Percentiles rank a stretch among this genome's conserved stretches.
Conservation (phyloP, 73 alveolate species). For the Strombidium stylifer region DNA sequence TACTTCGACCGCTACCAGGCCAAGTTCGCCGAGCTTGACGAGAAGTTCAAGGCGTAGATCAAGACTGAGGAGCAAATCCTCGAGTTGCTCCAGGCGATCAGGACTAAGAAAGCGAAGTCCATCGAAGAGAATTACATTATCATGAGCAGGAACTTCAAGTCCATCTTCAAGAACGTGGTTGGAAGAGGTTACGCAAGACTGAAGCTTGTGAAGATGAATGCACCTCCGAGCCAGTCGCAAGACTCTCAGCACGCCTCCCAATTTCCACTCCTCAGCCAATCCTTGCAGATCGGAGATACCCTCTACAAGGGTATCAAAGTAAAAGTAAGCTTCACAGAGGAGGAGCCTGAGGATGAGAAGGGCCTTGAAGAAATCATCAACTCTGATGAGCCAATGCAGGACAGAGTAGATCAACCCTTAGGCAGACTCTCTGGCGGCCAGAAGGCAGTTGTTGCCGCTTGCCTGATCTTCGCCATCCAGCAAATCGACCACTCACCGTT, state of each 20-base stretch:
- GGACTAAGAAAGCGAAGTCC: constrained; percentile 74
- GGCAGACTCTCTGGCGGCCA: constrained; percentile 89
- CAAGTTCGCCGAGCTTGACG: constrained; percentile 63
- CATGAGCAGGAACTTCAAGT: constrained; percentile 64
- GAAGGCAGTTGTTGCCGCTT: constrained; percentile 96
- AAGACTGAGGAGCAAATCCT: constrained; percentile 72
- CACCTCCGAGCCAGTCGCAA: constrained; percentile 24
- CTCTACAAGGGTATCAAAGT: constrained; percentile 41
- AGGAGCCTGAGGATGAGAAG: constrained; percentile 30
- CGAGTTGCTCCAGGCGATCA: constrained; percentile 62
- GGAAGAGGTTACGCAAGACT: constrained; percentile 78
- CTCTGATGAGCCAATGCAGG: no score
- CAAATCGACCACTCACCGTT: constrained; percentile 94
- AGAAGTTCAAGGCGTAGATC: constrained; percentile 71
- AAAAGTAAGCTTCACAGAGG: constrained; percentile 28
- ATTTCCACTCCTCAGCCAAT: constrained; percentile 13
- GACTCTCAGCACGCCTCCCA: constrained; percentile 40
- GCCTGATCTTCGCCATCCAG: constrained; percentile 87
- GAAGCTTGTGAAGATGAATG: constrained; percentile 72
- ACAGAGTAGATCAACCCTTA: background rate
- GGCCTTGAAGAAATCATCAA: no score
- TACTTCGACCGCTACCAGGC: constrained; percentile 67
- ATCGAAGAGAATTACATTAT: constrained; percentile 67
- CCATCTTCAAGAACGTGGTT: constrained; percentile 71
- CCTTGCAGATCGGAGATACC: constrained; percentile 15